Conservation (phyloP, 2,329 filamentous ascomycete genomes). For the Colletotrichum tabaci region DNA sequence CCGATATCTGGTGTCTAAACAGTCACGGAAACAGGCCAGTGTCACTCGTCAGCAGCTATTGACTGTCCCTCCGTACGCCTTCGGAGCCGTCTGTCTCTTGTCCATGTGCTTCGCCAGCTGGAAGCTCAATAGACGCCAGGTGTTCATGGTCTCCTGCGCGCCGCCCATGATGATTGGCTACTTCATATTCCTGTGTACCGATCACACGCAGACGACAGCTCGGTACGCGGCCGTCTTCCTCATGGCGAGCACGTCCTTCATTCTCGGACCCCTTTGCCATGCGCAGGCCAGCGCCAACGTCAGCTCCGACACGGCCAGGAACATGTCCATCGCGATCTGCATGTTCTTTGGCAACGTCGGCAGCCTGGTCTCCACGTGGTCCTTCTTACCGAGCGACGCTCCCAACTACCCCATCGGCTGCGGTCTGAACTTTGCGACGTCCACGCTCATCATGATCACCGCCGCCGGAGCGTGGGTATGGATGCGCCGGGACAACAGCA, state of each 20-base stretch:
- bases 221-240: conserved; percentile 80
- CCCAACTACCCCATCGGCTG: conserved; percentile 42
- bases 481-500: conserved; percentile 44
- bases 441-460: conserved; percentile 22
- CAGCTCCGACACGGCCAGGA: conserved; percentile 76
- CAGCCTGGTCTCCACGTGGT: conserved; percentile 42
- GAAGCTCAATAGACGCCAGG: conserved; percentile 69
- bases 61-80: conserved; percentile 79
- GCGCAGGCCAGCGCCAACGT: conserved; percentile 78
- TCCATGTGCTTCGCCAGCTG: conserved; percentile 71
- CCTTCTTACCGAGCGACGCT: conserved; percentile 40
- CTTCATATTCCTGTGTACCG: conserved; percentile 75
- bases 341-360: conserved; percentile 50
- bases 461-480: conserved; percentile 29
- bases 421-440: conserved; percentile 40
- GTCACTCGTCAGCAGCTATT: conserved; percentile 76
- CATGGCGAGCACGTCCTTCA: conserved; percentile 73
- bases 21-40: conserved; percentile 43
- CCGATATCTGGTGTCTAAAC: too few species aligned
- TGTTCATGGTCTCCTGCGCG: conserved; percentile 72
- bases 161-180: conserved; percentile 77
- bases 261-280: conserved; percentile 75
- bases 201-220: conserved; percentile 56
- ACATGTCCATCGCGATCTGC: conserved; percentile 68
- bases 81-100: conserved; percentile 75